Conservation (phyloP, 2,329 filamentous ascomycete species). For the Fusarium tjaetaba region DNA sequence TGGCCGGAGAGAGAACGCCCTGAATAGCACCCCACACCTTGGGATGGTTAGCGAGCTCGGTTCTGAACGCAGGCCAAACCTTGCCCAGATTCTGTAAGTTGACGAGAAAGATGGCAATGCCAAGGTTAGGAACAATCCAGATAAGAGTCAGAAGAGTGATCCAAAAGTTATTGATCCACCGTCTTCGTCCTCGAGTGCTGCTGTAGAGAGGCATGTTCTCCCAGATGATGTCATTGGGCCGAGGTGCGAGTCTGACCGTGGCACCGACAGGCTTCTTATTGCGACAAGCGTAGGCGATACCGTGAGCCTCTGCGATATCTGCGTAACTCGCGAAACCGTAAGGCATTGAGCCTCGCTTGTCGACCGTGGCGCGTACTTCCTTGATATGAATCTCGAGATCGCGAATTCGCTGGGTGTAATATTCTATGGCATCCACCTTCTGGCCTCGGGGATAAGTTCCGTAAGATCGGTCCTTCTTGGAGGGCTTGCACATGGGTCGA, state of each 20-base stretch:
- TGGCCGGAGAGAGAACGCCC: constrained; percentile 87
- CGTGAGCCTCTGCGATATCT: constrained; percentile 86
- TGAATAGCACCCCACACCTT: constrained; percentile 87
- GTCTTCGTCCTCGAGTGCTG: constrained; percentile 74
- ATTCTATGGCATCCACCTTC: constrained; percentile 94
- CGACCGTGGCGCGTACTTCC: constrained; percentile 81
- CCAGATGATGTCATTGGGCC: constrained; percentile 95
- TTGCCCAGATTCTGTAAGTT: constrained; percentile 82
- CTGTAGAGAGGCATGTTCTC: constrained; percentile 84
- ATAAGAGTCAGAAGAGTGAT: constrained; percentile 80
- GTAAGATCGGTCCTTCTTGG: constrained; percentile 79
- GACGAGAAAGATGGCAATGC: constrained; percentile 93
- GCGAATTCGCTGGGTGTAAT: constrained; percentile 85
- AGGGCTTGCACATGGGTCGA: constrained; percentile 81
- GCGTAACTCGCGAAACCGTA: constrained; percentile 97
- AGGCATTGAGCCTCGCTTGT: constrained; percentile 86
- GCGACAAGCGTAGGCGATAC: constrained; percentile 82
- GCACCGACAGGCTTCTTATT: constrained; percentile 84
- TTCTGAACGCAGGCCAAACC: constrained; percentile 81
- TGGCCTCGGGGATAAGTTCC: constrained; percentile 71
- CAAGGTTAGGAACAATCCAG: constrained; percentile 91
- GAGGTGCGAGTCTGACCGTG: constrained; percentile 80
- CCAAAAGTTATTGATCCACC: constrained; percentile 86
- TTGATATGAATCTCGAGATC: constrained; percentile 86
- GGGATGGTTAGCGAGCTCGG: constrained; percentile 68